Percentiles rank a stretch among this genome's conserved stretches.
Conservation (phyloP, 768 basidiomycete genomes). For the Sarcomyxa edulis region DNA sequence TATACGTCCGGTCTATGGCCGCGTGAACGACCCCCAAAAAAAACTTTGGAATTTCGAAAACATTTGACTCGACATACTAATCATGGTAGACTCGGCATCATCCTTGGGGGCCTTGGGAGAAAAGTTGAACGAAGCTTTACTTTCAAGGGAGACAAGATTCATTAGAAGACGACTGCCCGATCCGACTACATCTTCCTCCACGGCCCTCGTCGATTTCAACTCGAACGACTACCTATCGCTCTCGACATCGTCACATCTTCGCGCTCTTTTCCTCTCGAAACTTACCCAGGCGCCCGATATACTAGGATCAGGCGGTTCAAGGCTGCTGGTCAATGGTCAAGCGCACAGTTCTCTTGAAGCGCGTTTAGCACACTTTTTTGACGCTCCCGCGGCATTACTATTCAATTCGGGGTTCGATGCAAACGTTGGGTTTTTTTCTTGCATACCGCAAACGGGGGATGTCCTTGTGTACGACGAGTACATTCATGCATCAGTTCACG, state of each 20-base stretch:
- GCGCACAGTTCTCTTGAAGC: slow-evolving; percentile 69
- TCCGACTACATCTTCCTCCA: slow-evolving; percentile 33
- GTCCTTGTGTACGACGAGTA: slow-evolving; percentile 79
- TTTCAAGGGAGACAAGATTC: slow-evolving; percentile 57
- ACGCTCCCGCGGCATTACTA: slow-evolving; percentile 58
- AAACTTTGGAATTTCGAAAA: no score
- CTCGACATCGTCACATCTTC: slow-evolving; percentile 51
- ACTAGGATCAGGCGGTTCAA: slow-evolving; percentile 84
- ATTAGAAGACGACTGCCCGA: slow-evolving; percentile 71
- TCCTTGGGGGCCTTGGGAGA: slow-evolving; percentile 19
- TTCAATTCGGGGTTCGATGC: slow-evolving; percentile 96
- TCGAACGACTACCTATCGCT: slow-evolving; percentile 94
- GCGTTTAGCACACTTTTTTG: slow-evolving; percentile 62
- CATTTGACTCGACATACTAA: no score
- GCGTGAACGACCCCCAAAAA: no score
- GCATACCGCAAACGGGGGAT: slow-evolving; percentile 74
- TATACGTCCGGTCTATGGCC: no score
- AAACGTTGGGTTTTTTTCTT: slow-evolving; percentile 82
- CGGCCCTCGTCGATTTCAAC: slow-evolving; percentile 59
- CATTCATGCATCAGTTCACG: slow-evolving; percentile 89
- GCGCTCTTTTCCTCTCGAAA: slow-evolving; percentile 50
- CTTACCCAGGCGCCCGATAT: slow-evolving; percentile 48
- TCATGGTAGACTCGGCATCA: no score
- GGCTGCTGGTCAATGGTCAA: slow-evolving; percentile 74
- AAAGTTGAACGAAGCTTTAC: slow-evolving; percentile 46